phyloP scores from a whole-genome alignment of 2,329 filamentous ascomycete genomes.

The Diaporthe caulivora region DNA sequence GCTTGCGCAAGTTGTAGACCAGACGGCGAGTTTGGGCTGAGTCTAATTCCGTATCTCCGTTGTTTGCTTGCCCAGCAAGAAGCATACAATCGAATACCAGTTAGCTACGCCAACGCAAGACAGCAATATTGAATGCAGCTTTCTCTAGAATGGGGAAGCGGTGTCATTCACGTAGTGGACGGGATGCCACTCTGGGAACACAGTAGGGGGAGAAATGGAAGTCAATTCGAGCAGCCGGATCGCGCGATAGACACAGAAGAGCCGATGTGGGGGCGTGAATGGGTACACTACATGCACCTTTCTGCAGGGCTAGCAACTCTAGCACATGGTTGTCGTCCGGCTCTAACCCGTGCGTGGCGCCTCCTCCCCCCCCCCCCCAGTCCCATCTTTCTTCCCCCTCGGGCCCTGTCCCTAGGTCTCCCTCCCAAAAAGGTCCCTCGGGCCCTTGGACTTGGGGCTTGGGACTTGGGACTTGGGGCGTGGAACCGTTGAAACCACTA shows the following conservation, averaged over 20 bases:
- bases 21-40: background rate
- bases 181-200: background rate
- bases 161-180: background rate
- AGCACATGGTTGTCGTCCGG: slow-evolving; percentile 15
- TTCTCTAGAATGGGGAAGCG: background rate
- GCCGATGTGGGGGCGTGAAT: slow-evolving; percentile 12
- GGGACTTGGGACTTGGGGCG: background rate
- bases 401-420: background rate
- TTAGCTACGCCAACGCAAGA: background rate
- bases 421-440: background rate
- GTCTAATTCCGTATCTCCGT: slow-evolving; percentile 11
- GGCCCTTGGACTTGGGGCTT: background rate
- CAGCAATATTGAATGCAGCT: background rate
- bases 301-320: background rate
- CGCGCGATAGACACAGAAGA: background rate
- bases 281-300: background rate
- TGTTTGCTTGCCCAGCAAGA: background rate
- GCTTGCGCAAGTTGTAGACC: background rate
- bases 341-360: slow-evolving; percentile 7
- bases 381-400: background rate
- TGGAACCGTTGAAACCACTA: slow-evolving; percentile 20
- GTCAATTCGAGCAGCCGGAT: slow-evolving; percentile 2
- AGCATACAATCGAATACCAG: background rate
- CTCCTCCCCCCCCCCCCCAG: background rate
- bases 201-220: background rate